Conservation (phyloP, 2,329 filamentous ascomycete genomes). For the Colletotrichum sp. region DNA sequence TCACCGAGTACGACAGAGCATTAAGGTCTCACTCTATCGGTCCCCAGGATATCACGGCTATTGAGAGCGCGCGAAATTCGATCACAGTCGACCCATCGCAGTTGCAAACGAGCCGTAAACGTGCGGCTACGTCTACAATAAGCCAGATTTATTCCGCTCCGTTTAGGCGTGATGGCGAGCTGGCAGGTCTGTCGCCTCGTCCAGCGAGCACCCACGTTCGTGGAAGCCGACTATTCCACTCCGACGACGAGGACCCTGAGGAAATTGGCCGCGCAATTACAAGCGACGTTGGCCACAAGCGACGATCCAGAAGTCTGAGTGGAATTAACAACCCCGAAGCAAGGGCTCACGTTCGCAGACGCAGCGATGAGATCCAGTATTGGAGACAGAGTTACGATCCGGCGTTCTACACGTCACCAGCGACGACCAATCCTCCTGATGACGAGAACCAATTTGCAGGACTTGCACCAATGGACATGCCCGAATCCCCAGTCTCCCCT, state of each 20-base stretch:
- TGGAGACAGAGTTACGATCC: slow-evolving; percentile 67
- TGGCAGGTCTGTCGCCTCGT: slow-evolving; percentile 62
- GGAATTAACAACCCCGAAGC: slow-evolving; percentile 3
- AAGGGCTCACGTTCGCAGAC: slow-evolving; percentile 42
- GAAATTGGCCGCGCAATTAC: slow-evolving; percentile 69
- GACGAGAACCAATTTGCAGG: slow-evolving; percentile 35
- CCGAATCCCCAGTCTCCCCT: slow-evolving; percentile 29
- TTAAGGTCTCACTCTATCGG: slow-evolving; percentile 67
- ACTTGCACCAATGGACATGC: slow-evolving; percentile 32
- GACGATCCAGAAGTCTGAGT: slow-evolving; percentile 65
- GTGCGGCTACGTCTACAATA: slow-evolving; percentile 44
- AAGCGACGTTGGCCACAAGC: slow-evolving; percentile 54
- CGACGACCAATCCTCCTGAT: slow-evolving; percentile 51
- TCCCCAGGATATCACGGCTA: slow-evolving; percentile 57
- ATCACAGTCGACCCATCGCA: slow-evolving; percentile 49
- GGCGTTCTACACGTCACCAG: slow-evolving; percentile 49
- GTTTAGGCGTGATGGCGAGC: slow-evolving; percentile 44
- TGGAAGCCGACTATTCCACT: slow-evolving; percentile 40
- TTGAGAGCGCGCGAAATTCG: slow-evolving; percentile 60
- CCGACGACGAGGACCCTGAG: slow-evolving; percentile 47
- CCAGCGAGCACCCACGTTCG: slow-evolving; percentile 65
- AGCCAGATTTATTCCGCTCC: slow-evolving; percentile 41
- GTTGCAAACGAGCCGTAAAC: slow-evolving; percentile 38
- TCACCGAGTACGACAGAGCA: slow-evolving; percentile 65
- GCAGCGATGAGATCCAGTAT: slow-evolving; percentile 68